Percentiles rank a stretch among this genome's conserved stretches.
Evolutionary conservation across 495 filamentous ascomycete species (phyloP).

Genomic region (Entonaema liquescens): DNA sequence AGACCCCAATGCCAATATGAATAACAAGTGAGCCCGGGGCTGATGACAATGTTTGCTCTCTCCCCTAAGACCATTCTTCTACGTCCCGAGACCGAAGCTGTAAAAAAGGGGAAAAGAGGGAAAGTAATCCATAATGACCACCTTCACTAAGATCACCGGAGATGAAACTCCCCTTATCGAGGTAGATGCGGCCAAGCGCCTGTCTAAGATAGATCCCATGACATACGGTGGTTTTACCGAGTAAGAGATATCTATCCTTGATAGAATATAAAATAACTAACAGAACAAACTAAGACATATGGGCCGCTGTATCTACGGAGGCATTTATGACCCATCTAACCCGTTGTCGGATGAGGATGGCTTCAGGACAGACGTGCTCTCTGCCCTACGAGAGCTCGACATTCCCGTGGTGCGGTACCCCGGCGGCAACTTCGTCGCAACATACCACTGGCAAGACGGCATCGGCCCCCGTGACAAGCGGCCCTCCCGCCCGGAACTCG

Average conservation of each 20-base stretch:
- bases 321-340: constrained; percentile 79
- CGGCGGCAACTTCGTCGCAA: constrained; percentile 82
- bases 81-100: background rate
- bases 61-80: background rate
- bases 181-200: constrained; percentile 64
- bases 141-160: constrained; percentile 70
- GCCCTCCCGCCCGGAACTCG: constrained; percentile 73
- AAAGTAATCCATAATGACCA: constrained; percentile 61
- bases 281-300: constrained; percentile 66
- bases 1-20: constrained; percentile 4
- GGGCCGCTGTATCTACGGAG: constrained; percentile 86
- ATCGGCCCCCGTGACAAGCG: constrained; percentile 74
- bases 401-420: constrained; percentile 81
- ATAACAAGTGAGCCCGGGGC: constrained; percentile 15
- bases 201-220: constrained; percentile 75
- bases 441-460: constrained; percentile 85
- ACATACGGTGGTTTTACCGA: constrained; percentile 82
- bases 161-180: constrained; percentile 66
- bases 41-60: background rate
- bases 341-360: constrained; percentile 75
- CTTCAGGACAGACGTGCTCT: constrained; percentile 78
- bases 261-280: background rate
- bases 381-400: constrained; percentile 71
- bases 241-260: constrained; percentile 47
- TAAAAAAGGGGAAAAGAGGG: background rate